Percentiles rank a stretch among this genome's conserved stretches.
phyloP scores from a whole-genome alignment of 2,329 filamentous ascomycete genomes.

The Epichloe sp. region DNA sequence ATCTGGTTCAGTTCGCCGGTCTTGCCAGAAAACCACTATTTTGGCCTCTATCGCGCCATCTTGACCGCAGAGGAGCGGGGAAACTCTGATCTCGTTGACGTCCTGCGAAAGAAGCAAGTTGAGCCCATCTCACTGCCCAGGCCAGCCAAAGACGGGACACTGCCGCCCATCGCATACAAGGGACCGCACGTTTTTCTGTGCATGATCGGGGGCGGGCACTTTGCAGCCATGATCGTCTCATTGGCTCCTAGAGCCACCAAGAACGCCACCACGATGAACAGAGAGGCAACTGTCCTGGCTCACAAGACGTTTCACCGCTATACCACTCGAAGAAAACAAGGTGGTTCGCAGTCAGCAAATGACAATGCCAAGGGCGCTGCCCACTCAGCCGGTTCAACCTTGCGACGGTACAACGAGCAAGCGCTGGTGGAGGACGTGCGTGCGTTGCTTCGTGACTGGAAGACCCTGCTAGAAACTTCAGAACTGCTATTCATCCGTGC shows the following conservation, averaged over 20 bases:
- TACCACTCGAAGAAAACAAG: slow-evolving; percentile 90
- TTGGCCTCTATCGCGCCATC: slow-evolving; percentile 76
- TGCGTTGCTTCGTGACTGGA: slow-evolving; percentile 72
- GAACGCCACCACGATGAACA: slow-evolving; percentile 55
- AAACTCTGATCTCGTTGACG: slow-evolving; percentile 46
- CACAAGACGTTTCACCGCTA: slow-evolving; percentile 98
- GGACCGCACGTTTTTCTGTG: slow-evolving; percentile 87
- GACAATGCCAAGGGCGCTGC: slow-evolving; percentile 89
- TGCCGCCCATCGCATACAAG: slow-evolving; percentile 43
- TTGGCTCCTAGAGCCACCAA: slow-evolving; percentile 69
- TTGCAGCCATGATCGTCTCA: slow-evolving; percentile 90
- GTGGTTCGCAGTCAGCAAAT: slow-evolving; percentile 86
- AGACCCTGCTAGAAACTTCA: slow-evolving; percentile 66
- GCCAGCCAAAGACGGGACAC: slow-evolving; percentile 42
- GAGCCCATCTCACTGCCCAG: slow-evolving; percentile 43
- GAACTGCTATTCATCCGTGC: slow-evolving; percentile 83
- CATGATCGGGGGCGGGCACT: slow-evolving; percentile 97
- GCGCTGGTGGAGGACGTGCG: slow-evolving; percentile 83
- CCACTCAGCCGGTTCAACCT: slow-evolving; percentile 79
- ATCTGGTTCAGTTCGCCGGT: slow-evolving; percentile 73
- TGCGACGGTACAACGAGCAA: slow-evolving; percentile 89
- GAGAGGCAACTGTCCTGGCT: slow-evolving; percentile 76
- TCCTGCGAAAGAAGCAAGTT: slow-evolving; percentile 66
- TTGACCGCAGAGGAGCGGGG: slow-evolving; percentile 61
- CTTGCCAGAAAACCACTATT: slow-evolving; percentile 63